Evolutionary conservation across 495 filamentous ascomycete species (phyloP).

Genomic region (Tuber calosporum): DNA sequence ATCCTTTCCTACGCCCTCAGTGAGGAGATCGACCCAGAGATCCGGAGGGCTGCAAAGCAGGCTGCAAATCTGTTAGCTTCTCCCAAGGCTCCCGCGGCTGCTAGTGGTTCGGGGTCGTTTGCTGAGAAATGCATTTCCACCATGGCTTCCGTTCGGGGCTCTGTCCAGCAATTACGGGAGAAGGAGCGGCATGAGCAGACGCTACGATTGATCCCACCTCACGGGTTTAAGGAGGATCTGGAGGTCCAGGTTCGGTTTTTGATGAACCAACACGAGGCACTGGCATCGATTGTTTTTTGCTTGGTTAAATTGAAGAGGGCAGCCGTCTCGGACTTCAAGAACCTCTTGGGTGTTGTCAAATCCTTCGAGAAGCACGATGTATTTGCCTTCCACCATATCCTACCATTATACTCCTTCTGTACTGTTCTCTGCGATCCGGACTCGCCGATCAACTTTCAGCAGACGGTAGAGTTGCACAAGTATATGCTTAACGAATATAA

Average conservation of each 20-base stretch:
- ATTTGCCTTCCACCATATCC: constrained; percentile 68
- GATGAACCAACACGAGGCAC: constrained; percentile 75
- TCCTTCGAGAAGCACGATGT: constrained; percentile 66
- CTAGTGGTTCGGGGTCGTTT: constrained; percentile 45
- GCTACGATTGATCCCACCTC: constrained; percentile 54
- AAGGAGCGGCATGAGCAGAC: constrained; percentile 62
- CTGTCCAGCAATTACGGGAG: constrained; percentile 64
- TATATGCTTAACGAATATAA: constrained; percentile 58
- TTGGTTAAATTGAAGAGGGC: constrained; percentile 68
- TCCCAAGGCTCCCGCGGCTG: constrained; percentile 30
- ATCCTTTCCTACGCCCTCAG: constrained; percentile 59
- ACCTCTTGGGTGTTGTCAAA: constrained; percentile 58
- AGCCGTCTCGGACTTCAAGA: constrained; percentile 60
- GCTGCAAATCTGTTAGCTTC: constrained; percentile 44
- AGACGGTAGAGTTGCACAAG: constrained; percentile 63
- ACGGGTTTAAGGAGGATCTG: constrained; percentile 60
- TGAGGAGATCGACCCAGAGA: constrained; percentile 49
- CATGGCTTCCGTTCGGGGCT: constrained; percentile 65
- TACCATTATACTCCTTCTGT: constrained; percentile 65
- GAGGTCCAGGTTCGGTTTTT: constrained; percentile 66
- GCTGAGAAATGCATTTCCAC: constrained; percentile 60
- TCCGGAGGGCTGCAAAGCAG: constrained; percentile 44
- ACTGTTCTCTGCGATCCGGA: constrained; percentile 67
- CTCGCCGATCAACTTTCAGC: constrained; percentile 51
- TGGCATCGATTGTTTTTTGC: constrained; percentile 67